Evolutionary conservation across 176 grass and related monocot species (phyloP), one percentile per base, ranked within the genome.

Genomic region (Zoysia pacifica): DNA sequence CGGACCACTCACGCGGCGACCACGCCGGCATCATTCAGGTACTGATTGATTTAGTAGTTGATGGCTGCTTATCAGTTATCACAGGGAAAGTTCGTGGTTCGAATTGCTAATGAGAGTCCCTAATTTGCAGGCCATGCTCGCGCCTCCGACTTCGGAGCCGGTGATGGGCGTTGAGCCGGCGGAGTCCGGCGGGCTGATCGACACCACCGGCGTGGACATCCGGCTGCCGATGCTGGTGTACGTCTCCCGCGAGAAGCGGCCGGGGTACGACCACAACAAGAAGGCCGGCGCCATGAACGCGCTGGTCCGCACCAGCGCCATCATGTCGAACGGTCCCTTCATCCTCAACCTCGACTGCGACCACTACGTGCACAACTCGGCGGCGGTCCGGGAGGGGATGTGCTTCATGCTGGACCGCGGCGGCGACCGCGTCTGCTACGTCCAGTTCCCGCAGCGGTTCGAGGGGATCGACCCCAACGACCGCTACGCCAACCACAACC

Each of bases 391-490:
- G 5, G 95, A 98, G n/a, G 91, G 83, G 2, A 93, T 98, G 95
- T 98, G 95, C 82, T 98, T 94, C 95, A 98, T 98, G 95, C 95
- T 98, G 0, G 92, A 98, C 69, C 82, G 95, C 45, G 90, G 95
- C 8, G 95, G 95, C 38, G 95, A 98, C 86, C 83, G 92, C 46
- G 76, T 98, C 59, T 94, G 95, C 75, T 98, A 86, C 9, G 96
- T 98, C 4, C 96, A 98, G 76, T 98, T 98, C 58, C 96, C 92
- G n/a, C 96, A 95, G 82, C 74, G 96, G 20, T 98, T 98, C 51
- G 96, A 98, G 62, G 96, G 96, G 3, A 89, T 98, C 18, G 92
- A 98, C 63, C 90, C 96, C 53, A 91, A 66, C 20, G 96, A 99
- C 84, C 77, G 96, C 4, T 99, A 99, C 53, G 90, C 96, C 16